A percentile compares a stretch with the other conserved stretches of the same genome.
Evolutionary conservation across 257 asterid species (phyloP).

Genomic region (Coffea canephora): DNA sequence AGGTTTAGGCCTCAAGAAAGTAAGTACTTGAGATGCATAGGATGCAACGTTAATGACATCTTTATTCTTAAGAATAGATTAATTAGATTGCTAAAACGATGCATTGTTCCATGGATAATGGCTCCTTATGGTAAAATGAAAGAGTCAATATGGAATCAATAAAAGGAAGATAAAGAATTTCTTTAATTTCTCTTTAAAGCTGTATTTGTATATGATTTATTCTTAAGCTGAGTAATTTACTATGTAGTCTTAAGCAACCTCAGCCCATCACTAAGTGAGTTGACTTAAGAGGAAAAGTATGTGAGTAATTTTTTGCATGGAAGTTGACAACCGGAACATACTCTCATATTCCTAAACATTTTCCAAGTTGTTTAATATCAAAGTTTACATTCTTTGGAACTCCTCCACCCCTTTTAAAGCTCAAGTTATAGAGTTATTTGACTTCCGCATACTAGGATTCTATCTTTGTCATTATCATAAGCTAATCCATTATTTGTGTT

Average conservation of each 20-base stretch:
- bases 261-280: slow-evolving; percentile 8
- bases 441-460: slow-evolving; percentile 15
- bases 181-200: background rate
- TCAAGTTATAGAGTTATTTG: background rate
- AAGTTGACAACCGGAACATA: background rate
- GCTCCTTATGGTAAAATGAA: background rate
- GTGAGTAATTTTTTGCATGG: background rate
- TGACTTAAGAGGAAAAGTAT: slow-evolving; percentile 11
- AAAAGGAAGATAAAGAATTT: background rate
- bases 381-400: slow-evolving; percentile 4
- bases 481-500: background rate
- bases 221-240: background rate
- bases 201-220: background rate
- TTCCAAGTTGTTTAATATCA: background rate
- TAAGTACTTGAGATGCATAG: background rate
- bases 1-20: slow-evolving; percentile 14
- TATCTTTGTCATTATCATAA: background rate
- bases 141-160: slow-evolving; percentile 36
- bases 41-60: background rate
- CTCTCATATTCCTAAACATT: background rate
- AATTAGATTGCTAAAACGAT: background rate
- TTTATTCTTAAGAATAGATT: slow-evolving; percentile 3
- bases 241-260: background rate
- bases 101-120: slow-evolving; percentile 23
- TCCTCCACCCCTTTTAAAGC: slow-evolving; percentile 11